Evolutionary conservation across 345 rosid species (phyloP), one percentile per base, ranked within the genome.

Genomic region (Salix arbutifolia): DNA sequence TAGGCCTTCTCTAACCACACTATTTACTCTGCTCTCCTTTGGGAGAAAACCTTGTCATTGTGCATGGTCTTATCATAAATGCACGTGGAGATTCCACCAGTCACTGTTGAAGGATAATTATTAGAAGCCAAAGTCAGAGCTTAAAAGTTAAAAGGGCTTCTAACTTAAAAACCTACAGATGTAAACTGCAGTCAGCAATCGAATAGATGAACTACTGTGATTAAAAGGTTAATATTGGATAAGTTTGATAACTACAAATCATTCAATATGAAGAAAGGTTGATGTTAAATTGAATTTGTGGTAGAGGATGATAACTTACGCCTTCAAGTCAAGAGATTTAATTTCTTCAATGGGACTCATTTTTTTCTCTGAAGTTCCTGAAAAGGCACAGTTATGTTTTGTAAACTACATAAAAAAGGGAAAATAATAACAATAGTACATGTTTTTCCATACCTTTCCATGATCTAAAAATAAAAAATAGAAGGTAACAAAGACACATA

Each of bases 251-350:
- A 8, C 52, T 37, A 60, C 53, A 35, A 35, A 38, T 13, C 28
- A 58, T 58, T 58, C 25, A 11, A n/a, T 58, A 58, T 11, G 26
- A n/a, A 56, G 28, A 62, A 37, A 40, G 60, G 60, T 30, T 67
- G 12, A 56, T 21, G 21, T 53, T 31, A 67, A 58, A 35, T 21
- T 44, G 16, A 76, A 48, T 70, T 18, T 8, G 53, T 50, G 28
- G 17, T 37, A 48, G 53, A 65, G 30, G 44, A 60, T 38, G 44
- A 60, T 38, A 35, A 77, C 93, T 86, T 85, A 94, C 97, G 91
- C 76, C 84, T 91, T 92, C 87, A 90, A 69, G 81, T 91, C 99
- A 10, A 90, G 81, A 77, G 91, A 86, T 78, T 87, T 91, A 84
- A 89, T 84, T 12, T 90, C 90, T 37, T 88, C 95, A 56, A 87